A percentile compares a stretch with the other conserved stretches of the same genome.
Evolutionary conservation across 768 basidiomycete genomes (phyloP).

Genomic region (Mycena venus): DNA sequence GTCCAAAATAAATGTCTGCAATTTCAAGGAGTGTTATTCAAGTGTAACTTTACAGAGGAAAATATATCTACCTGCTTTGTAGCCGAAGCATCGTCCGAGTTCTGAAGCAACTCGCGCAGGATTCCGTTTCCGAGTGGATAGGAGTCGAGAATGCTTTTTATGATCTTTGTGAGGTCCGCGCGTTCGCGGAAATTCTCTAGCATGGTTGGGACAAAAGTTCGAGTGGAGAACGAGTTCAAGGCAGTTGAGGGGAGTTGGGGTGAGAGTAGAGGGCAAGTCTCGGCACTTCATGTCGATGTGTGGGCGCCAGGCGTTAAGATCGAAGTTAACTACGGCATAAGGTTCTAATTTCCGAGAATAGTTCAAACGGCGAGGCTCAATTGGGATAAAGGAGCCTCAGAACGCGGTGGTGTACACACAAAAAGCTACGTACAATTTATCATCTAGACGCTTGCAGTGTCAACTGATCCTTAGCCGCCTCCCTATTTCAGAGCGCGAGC

Average conservation of each 20-base stretch:
- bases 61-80: slow-evolving; percentile 34
- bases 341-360: slow-evolving; percentile 27
- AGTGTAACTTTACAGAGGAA: background rate
- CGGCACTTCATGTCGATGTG: background rate
- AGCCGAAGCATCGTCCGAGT: slow-evolving; percentile 44
- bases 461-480: too few species aligned
- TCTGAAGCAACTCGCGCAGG: slow-evolving; percentile 43
- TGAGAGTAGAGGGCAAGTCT: background rate
- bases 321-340: slow-evolving; percentile 4
- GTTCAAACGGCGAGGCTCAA: background rate
- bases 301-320: slow-evolving; percentile 12
- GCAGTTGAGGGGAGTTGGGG: background rate
- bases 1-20: slow-evolving; percentile 45
- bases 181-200: slow-evolving; percentile 30
- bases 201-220: background rate
- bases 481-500: too few species aligned
- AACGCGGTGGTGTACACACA: too few species aligned
- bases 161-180: slow-evolving; percentile 34
- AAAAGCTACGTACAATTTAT: too few species aligned
- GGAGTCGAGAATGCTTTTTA: slow-evolving; percentile 37
- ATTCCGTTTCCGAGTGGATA: slow-evolving; percentile 43
- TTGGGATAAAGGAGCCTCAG: too few species aligned
- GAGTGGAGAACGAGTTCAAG: background rate
- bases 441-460: too few species aligned
- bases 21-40: background rate